phyloP scores from a whole-genome alignment of 2,329 filamentous ascomycete species.

The Cytospora piceicola region DNA sequence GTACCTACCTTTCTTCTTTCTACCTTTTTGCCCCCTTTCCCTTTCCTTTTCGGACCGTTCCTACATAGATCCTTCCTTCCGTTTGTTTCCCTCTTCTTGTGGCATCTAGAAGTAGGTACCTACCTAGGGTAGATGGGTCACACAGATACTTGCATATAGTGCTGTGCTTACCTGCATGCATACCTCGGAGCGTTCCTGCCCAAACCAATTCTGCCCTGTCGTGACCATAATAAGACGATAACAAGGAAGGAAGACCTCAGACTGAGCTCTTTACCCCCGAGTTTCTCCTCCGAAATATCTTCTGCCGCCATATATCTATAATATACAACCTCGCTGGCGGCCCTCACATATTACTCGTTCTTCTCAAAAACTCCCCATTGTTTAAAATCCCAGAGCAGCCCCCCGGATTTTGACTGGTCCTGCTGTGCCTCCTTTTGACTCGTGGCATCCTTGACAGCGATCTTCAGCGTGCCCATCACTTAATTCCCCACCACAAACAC shows the following conservation, averaged over 20 bases:
- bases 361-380: background rate
- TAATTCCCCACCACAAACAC: constrained; percentile 10
- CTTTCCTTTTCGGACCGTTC: background rate
- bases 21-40: background rate
- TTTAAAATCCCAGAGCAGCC: background rate
- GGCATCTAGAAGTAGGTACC: background rate
- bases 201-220: background rate
- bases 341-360: background rate
- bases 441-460: constrained; percentile 22
- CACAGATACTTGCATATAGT: background rate
- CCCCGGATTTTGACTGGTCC: constrained; percentile 2
- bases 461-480: constrained; percentile 17
- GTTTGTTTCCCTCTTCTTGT: background rate
- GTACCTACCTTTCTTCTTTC: too few relatives aligned
- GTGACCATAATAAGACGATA: background rate
- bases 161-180: background rate
- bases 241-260: background rate
- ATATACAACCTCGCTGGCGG: background rate
- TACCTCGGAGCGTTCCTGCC: background rate
- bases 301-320: background rate
- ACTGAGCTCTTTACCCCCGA: background rate
- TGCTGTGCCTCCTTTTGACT: constrained; percentile 15
- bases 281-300: background rate
- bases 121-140: background rate
- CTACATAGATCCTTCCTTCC: background rate